These are phyloP conservation scores for Russula foetens DNA, from an alignment of 768 basidiomycete genomes.

Conservation along the genomic window DNA sequence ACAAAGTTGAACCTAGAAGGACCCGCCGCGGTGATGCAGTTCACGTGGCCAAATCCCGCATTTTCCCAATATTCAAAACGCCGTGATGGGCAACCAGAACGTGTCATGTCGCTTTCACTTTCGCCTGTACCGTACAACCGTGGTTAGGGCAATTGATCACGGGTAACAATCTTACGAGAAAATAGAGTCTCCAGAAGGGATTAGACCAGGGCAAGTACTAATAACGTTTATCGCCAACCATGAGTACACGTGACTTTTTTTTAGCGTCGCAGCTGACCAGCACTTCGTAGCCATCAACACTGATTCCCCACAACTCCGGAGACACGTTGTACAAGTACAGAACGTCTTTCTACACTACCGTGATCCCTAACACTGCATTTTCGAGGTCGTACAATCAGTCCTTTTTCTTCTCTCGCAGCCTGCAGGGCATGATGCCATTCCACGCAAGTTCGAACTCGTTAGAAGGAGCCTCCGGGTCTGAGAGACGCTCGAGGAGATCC, in stretches of 20 bases:
- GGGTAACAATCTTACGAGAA: neutral
- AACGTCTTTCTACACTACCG: no score
- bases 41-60: neutral
- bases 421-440: constrained; percentile 9
- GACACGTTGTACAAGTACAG: no score
- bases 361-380: neutral
- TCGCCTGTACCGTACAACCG: no score
- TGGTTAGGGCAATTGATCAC: neutral
- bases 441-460: constrained; percentile 6
- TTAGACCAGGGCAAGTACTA: neutral
- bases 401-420: neutral
- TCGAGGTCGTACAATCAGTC: neutral
- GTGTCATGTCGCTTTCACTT: neutral
- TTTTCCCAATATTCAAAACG: no score
- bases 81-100: neutral
- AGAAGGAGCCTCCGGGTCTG: neutral
- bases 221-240: no score
- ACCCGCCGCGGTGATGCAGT: neutral
- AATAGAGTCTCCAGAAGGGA: neutral
- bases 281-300: no score
- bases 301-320: no score
- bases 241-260: no score
- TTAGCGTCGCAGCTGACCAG: no score
- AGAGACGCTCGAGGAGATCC: neutral
- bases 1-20: neutral